Conservation (phyloP, 305 asterid genomes). For the Solanum chacoense region DNA sequence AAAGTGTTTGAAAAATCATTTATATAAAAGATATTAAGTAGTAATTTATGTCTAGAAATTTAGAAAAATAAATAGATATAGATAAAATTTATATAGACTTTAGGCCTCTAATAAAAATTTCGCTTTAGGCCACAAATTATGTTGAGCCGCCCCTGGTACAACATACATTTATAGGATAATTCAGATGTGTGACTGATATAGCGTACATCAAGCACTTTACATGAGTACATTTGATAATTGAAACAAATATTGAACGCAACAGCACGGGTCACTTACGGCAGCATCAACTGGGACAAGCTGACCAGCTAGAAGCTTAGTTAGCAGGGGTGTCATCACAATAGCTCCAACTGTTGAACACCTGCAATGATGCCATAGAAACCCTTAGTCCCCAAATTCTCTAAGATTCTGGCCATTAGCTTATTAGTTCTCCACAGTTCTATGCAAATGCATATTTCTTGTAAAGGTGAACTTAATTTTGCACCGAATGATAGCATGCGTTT, state of each 20-base stretch:
- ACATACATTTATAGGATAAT: neutral
- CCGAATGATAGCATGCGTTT: neutral
- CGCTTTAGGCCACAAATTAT: too few species aligned
- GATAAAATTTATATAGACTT: too few species aligned
- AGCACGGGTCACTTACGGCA: slow-evolving; percentile 48
- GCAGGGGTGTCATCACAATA: slow-evolving; percentile 89
- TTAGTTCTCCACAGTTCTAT: neutral
- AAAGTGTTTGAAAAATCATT: too few species aligned
- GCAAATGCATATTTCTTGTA: neutral
- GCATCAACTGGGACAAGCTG: slow-evolving; percentile 99
- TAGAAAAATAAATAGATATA: too few species aligned
- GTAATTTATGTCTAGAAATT: too few species aligned
- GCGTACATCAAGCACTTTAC: neutral
- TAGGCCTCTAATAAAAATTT: too few species aligned
- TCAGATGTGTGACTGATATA: neutral
- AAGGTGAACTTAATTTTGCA: neutral
- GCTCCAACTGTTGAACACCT: slow-evolving; percentile 98
- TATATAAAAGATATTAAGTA: too few species aligned
- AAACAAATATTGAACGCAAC: neutral
- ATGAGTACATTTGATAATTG: neutral
- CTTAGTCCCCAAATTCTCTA: neutral
- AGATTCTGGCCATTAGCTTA: neutral
- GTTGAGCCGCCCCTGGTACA: too few species aligned
- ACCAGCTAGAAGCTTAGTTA: slow-evolving; percentile 90
- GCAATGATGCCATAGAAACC: slow-evolving; percentile 22